Base-by-base conservation (phyloP, 1,284 basidiomycete species). In the Bjerkandera adusta region DNA sequence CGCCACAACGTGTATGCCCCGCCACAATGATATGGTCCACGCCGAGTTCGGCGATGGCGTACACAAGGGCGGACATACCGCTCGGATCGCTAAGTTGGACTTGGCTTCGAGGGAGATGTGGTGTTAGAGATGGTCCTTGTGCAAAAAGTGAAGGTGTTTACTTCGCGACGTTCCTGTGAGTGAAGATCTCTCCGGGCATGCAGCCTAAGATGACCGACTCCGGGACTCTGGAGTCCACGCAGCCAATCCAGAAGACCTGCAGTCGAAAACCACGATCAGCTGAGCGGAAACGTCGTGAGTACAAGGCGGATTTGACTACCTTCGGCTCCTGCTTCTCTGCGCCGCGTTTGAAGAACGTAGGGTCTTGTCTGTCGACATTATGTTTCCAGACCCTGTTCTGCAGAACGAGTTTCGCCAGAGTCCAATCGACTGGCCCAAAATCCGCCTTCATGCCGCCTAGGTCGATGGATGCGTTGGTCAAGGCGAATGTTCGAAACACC, bases 131-230 rank as follows among this genome's bases (percentile, higher is more conserved):
- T 13, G 25, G 21, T 8, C 12, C 5, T 18, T 41, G 18, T 18
- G 13, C 1, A n/a, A 21, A 21, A 13, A 20, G 24, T 24, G 4
- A 20, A 18, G 25, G 13, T 39, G 43, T 33, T 16, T 35, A 48
- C 45, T 81, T 81, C 27, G 78, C 79, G 33, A 81, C 72, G 59
- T 81, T 81, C 18, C 79, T 62, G 58, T 80, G 77, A 10, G 81
- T 79, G 53, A 85, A 85, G 43, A 85, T 73, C 34, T 81, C 79
- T 29, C 82, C 82, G 0, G 82, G 83, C 40, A 70, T 66, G 39
- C 69, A 63, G 4, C 64, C 69, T 0, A 73, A 70, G 43, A 79
- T 51, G 37, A 79, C 69, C 4, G 68, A 68, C 58, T 79, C 79
- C 27, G 77, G 75, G 4, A 82, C 78, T 15, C 79, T 68, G 13